Base-by-base conservation (phyloP, 1,284 basidiomycete species). In the Exobasidium cylindrosporum region DNA sequence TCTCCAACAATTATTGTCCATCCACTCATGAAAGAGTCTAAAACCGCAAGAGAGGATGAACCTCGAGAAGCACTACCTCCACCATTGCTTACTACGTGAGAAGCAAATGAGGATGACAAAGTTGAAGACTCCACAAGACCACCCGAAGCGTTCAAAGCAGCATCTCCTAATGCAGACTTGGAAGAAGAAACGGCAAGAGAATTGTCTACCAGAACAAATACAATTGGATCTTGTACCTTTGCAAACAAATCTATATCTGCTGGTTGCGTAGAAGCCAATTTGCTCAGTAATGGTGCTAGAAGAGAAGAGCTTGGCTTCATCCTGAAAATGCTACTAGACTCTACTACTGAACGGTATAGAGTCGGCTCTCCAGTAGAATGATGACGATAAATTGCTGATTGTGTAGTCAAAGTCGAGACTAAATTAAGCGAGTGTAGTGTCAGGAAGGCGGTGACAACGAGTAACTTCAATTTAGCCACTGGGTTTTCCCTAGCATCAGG, bases 1-100 rank as follows among this genome's bases (percentile, higher is more conserved):
- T 98, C 95, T 31, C 92, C 92, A 58, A 97, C 92, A 66, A 97
- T 87, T n/a, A 84, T 83, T 6, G 91, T 92, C 95, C 94, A 97
- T n/a, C 87, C 86, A 44, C 87, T 87, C 89, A 97, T 91, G 83
- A 96, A 92, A 65, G 87, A 85, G 68, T 96, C 92, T 65, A 96
- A 83, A 44, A 83, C 81, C 21, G 82, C 81, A 5, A 63, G 32
- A 13, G 56, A 52, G 7, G 43, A 49, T 17, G 53, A 55, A 17
- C 43, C 44, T 24, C 55, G 23, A 14, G 28, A 24, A 21, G 10
- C 11, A 10, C 10, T 30, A 21, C 55, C 55, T 1, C 14, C 10
- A 14, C 24, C 14, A 14, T 14, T 26, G 28, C 21, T 44, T 13
- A 21, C 47, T 2, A 28, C 47, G 21, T 50, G 47, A 21, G 47